Conservation (phyloP, 2,329 filamentous ascomycete genomes). For the Xylaria sp. region DNA sequence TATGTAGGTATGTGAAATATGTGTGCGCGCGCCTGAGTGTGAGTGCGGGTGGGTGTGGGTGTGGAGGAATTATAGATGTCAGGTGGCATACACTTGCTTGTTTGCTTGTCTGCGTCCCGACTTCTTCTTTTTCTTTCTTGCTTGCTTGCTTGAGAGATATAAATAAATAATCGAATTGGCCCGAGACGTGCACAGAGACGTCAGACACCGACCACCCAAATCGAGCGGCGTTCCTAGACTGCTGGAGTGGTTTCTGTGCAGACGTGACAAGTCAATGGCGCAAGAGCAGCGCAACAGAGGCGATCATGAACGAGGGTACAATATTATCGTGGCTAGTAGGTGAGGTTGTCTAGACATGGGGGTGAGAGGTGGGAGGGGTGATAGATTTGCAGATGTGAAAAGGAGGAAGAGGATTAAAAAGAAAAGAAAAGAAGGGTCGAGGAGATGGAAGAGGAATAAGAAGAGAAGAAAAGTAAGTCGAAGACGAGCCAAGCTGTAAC, state of each 20-base stretch:
- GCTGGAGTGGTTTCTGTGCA: conserved; percentile 15
- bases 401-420: conserved; percentile 5
- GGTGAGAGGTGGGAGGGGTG: background rate
- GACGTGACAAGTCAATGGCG: conserved; percentile 19
- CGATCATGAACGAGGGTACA: conserved; percentile 7
- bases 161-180: conserved; percentile 22
- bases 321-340: conserved; percentile 5
- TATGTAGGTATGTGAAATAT: background rate
- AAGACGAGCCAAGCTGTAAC: conserved; percentile 27
- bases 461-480: conserved; percentile 24
- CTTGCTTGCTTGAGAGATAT: conserved; percentile 20
- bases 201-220: conserved; percentile 16
- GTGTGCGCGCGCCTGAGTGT: conserved; percentile 1
- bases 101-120: conserved; percentile 8
- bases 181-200: conserved; percentile 22
- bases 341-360: background rate
- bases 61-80: conserved; percentile 33
- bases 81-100: conserved; percentile 26
- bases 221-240: conserved; percentile 1
- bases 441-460: conserved; percentile 3
- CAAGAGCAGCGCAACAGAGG: conserved; percentile 12
- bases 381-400: conserved; percentile 12
- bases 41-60: conserved; percentile 18
- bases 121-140: background rate
- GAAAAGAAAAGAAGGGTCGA: background rate